phyloP scores from a whole-genome alignment of 176 grass and related monocot species.

The Paspalum vaginatum region DNA sequence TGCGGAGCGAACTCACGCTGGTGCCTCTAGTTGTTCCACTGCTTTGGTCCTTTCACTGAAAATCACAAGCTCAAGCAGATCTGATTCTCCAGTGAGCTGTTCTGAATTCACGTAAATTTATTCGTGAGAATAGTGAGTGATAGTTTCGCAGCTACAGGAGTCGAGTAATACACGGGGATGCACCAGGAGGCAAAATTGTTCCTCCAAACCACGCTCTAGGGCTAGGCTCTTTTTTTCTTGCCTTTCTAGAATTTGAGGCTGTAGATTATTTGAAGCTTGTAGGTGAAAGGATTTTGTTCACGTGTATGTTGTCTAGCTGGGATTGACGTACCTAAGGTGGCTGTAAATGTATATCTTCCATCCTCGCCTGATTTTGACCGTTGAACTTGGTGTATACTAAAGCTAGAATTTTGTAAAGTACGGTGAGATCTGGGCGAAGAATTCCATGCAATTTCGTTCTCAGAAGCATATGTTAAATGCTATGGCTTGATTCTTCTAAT shows the following conservation, averaged over 20 bases:
- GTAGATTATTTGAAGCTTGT: constrained; percentile 20
- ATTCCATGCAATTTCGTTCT: no score
- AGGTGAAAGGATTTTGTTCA: constrained; percentile 13
- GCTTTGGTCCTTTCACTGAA: neutral
- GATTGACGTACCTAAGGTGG: neutral
- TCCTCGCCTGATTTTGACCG: constrained; percentile 24
- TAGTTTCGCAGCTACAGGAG: neutral
- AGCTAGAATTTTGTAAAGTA: neutral
- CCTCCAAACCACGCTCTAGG: neutral
- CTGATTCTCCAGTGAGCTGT: neutral
- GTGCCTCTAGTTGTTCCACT: neutral
- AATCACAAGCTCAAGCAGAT: neutral
- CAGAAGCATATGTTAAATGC: no score
- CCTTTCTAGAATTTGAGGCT: neutral
- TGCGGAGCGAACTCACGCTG: neutral
- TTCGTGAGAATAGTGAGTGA: constrained; percentile 3
- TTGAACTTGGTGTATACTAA: neutral
- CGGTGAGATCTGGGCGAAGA: no score
- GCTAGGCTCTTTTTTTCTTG: neutral
- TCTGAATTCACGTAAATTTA: neutral
- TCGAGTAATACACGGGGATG: neutral
- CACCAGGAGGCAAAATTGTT: constrained; percentile 11
- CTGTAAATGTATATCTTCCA: constrained; percentile 36
- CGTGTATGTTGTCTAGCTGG: neutral
- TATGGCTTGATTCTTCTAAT: neutral